These are phyloP conservation scores for Plasmodium vivax DNA, from an alignment of 169 alveolate species.

Conservation along the genomic window DNA sequence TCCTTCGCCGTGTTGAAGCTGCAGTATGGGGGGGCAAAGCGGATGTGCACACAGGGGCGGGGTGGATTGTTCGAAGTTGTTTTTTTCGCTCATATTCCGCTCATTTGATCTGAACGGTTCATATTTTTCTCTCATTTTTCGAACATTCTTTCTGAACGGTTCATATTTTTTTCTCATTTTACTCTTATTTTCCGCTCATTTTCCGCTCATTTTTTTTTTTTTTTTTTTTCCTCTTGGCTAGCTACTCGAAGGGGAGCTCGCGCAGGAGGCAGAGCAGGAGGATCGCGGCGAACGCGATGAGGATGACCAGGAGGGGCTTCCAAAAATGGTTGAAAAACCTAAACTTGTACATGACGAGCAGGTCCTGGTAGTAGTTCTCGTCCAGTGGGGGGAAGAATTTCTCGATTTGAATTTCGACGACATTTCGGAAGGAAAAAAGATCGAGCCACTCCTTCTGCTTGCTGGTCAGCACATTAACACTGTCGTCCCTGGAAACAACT, in stretches of 20 bases:
- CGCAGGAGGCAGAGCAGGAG: conserved; percentile 10
- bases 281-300: conserved; percentile 7
- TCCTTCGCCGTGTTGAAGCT: conserved; percentile 34
- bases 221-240: conserved; percentile 26
- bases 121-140: not conserved
- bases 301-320: conserved; percentile 30
- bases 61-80: not conserved
- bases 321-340: conserved; percentile 14
- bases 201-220: conserved; percentile 1
- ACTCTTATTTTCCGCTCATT: not conserved
- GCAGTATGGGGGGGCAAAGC: not conserved
- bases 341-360: conserved; percentile 25
- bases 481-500: not conserved
- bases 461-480: conserved; percentile 9
- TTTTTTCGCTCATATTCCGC: not conserved
- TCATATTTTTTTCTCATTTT: not conserved
- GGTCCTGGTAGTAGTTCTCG: conserved; percentile 28
- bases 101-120: not conserved
- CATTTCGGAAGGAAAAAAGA: conserved; percentile 35
- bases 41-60: not conserved
- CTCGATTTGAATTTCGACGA: conserved; percentile 29
- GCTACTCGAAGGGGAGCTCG: conserved; percentile 38
- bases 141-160: not conserved
- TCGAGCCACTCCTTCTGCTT: conserved; percentile 56
- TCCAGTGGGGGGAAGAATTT: conserved; percentile 42